Evolutionary conservation across 257 asterid species (phyloP).

Genomic region (Knoxia roxburghii): DNA sequence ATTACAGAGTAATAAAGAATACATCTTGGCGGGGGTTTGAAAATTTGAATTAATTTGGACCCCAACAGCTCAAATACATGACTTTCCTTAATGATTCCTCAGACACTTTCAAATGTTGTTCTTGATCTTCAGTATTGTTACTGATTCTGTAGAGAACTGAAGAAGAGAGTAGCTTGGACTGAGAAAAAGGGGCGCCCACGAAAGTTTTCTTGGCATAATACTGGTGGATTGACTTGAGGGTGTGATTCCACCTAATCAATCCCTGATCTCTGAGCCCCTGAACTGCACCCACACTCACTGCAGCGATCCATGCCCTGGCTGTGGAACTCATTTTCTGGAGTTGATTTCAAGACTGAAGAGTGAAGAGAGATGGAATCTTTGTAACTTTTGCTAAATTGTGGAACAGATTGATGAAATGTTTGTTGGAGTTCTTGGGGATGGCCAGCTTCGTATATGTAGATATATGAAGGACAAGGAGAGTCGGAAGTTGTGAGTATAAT

Average conservation of each 20-base stretch:
- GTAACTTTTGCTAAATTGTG: neutral
- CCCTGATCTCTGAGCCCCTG: constrained; percentile 30
- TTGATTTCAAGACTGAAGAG: too few relatives aligned
- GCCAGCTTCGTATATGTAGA: neutral
- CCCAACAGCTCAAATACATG: constrained; percentile 31
- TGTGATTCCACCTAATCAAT: constrained; percentile 21
- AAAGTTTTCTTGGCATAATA: constrained; percentile 16
- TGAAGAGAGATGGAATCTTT: too few relatives aligned
- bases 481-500: too few relatives aligned
- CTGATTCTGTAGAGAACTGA: neutral
- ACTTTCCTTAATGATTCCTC: constrained; percentile 30
- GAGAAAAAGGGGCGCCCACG: constrained; percentile 8
- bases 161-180: constrained; percentile 17
- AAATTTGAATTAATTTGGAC: constrained; percentile 27
- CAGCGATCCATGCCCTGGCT: constrained; percentile 25
- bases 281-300: constrained; percentile 22
- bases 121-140: neutral
- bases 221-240: constrained; percentile 11
- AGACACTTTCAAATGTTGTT: constrained; percentile 5
- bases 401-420: neutral
- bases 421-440: neutral
- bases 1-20: neutral
- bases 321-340: constrained; percentile 25
- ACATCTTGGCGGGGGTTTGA: too few relatives aligned
- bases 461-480: neutral